Percentiles rank a stretch among this genome's conserved stretches.
phyloP scores from a whole-genome alignment of 1,284 basidiomycete genomes.

The Melampsora occidentalis region DNA sequence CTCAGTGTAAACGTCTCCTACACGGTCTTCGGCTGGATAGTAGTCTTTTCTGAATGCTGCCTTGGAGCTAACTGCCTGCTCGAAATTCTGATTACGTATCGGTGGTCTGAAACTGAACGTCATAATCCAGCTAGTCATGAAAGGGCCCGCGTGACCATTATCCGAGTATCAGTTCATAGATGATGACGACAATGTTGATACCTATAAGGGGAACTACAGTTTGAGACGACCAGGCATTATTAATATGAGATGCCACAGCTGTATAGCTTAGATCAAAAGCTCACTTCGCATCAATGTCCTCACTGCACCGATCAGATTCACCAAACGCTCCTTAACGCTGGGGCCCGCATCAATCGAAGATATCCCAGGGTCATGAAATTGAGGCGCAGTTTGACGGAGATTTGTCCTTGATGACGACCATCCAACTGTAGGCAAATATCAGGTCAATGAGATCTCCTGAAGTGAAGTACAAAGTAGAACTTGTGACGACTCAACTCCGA shows the following conservation, averaged over 20 bases:
- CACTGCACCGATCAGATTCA: constrained; percentile 89
- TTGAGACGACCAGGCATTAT: constrained; percentile 50
- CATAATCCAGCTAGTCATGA: too few species aligned
- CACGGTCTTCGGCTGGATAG: too few species aligned
- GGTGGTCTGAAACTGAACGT: too few species aligned
- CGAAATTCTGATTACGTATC: too few species aligned
- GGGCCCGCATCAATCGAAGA: constrained; percentile 60
- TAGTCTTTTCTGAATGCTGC: too few species aligned
- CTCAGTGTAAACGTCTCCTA: too few species aligned
- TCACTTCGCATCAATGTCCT: constrained; percentile 90
- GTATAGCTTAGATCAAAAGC: constrained; percentile 50
- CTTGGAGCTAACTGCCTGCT: too few species aligned
- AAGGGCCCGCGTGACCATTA: constrained; percentile 42
- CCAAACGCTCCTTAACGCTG: constrained; percentile 76
- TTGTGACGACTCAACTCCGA: constrained; percentile 68
- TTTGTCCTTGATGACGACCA: constrained; percentile 66
- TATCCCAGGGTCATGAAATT: constrained; percentile 50
- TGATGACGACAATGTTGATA: constrained; percentile 74
- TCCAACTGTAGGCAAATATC: constrained; percentile 65
- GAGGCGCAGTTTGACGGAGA: constrained; percentile 1
- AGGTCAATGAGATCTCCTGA: constrained; percentile 5
- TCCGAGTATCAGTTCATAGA: constrained; percentile 73
- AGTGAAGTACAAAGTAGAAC: not conserved
- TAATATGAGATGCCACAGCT: not conserved
- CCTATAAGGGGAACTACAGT: constrained; percentile 76